These are phyloP conservation scores for Blastocrithidia nonstop DNA, from an alignment of 208 protist genomes.

Conservation along the genomic window DNA sequence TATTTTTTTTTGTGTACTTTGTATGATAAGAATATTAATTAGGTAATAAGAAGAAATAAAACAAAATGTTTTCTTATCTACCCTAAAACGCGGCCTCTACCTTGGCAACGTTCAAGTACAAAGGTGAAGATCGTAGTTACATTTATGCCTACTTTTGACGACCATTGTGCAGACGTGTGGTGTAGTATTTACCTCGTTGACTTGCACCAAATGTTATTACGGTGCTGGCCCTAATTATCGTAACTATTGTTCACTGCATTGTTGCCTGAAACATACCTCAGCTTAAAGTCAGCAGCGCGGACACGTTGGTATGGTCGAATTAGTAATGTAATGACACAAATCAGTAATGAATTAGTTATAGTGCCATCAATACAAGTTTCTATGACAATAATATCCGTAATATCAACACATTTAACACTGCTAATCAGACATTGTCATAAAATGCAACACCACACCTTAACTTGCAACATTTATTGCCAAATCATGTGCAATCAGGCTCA, in stretches of 20 bases:
- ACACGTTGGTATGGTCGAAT: constrained; percentile 5
- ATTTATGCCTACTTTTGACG: constrained; percentile 65
- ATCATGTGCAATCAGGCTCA: constrained; percentile 8
- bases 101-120: constrained; percentile 41
- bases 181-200: constrained; percentile 49
- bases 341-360: background rate
- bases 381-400: background rate
- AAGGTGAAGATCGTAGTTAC: constrained; percentile 54
- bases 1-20: background rate
- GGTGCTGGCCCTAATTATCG: constrained; percentile 47
- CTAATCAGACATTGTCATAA: too few species aligned
- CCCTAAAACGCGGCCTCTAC: constrained; percentile 18
- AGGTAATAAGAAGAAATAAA: background rate
- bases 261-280: constrained; percentile 58
- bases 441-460: too few species aligned
- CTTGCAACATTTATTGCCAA: background rate
- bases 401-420: background rate
- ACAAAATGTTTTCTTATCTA: constrained; percentile 20
- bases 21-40: background rate
- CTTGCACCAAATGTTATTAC: constrained; percentile 80
- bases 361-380: background rate
- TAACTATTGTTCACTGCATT: constrained; percentile 36
- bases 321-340: background rate
- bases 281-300: constrained; percentile 17
- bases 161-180: constrained; percentile 22